phyloP scores from a whole-genome alignment of 805 yeast species.

The Barnettozyma vustinii region DNA sequence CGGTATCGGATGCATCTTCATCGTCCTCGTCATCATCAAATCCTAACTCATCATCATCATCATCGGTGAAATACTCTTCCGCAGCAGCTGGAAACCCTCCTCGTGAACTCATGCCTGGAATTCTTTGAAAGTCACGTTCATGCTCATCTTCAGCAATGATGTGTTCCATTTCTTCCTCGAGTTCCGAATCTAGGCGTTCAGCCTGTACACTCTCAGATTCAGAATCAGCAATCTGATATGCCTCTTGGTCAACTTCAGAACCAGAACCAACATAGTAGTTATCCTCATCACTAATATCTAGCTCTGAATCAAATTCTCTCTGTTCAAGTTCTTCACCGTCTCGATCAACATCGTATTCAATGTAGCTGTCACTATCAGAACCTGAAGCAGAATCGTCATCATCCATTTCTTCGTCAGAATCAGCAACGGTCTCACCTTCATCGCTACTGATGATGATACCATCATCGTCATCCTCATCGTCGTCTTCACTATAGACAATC shows the following conservation, averaged over 20 bases:
- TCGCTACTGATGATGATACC: slow-evolving; percentile 25
- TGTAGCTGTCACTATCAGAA: slow-evolving; percentile 4
- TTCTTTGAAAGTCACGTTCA: not conserved
- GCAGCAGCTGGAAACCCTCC: not conserved
- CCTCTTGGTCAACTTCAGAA: slow-evolving; percentile 19
- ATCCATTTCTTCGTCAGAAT: slow-evolving; percentile 10
- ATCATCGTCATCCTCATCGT: slow-evolving; percentile 29
- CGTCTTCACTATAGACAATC: slow-evolving; percentile 30
- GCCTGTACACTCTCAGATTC: slow-evolving; percentile 11
- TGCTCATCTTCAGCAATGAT: slow-evolving; percentile 5
- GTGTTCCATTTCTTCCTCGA: slow-evolving; percentile 9
- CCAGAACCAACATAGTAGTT: slow-evolving; percentile 26
- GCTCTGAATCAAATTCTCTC: slow-evolving; percentile 13
- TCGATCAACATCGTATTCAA: slow-evolving; percentile 15
- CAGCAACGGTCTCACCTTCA: slow-evolving; percentile 26
- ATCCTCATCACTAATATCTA: slow-evolving; percentile 7
- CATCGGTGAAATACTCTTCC: not conserved
- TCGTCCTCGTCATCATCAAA: slow-evolving; percentile 12
- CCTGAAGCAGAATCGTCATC: slow-evolving; percentile 12
- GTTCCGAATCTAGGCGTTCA: slow-evolving; percentile 7
- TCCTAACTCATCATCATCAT: slow-evolving; percentile 15
- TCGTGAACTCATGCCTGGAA: not conserved
- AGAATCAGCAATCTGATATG: slow-evolving; percentile 7
- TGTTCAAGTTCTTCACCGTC: slow-evolving; percentile 21
- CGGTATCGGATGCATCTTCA: slow-evolving; percentile 18